Base-by-base conservation (phyloP, 164 flowering plant species). In the Vitis labrusca region DNA sequence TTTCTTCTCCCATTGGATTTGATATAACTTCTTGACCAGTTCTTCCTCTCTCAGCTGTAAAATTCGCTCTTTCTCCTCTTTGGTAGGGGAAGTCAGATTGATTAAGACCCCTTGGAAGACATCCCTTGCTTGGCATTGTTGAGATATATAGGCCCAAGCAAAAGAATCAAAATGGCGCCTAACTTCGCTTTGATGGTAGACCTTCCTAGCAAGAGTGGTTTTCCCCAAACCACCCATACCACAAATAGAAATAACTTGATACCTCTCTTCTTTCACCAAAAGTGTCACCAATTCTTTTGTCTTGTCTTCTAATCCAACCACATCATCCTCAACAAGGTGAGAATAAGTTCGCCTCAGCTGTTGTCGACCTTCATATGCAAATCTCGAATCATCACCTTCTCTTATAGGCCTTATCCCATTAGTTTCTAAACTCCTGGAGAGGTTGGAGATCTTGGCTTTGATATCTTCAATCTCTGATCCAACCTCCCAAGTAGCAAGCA, bases 151-250 rank as follows among this genome's bases (percentile, higher is more conserved):
- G 16, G 54, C 65, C 80, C 80, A 73, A 56, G 77, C 77, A 44
- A 51, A 66, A 19, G 16, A 17, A 12, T 69, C 69, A 52, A 77
- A 77, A 47, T 51, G 55, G 10, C 27, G 49, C 44, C 49, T 14
- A 1, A 77, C 50, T 2, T 19, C 37, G 7, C 8, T 19, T 30
- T 66, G 60, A 17, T 65, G 58, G 55, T 55, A 77, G 11, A 70
- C n/a, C 59, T 77, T 66, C 16, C 37, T 66, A 0, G 80, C 80
- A 1, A 77, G 74, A 27, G 80, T 72, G n/a, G 80, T 77, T 52
- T 77, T 77, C 8, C 80, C 80, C 0, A 73, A 7, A 16, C 80
- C 80, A 14, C 74, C 77, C 77, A 73, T 77, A 4, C 80, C 80
- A 2, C 47, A 50, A 1, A 73, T 69, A 1, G 76, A 77, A 50